These are phyloP conservation scores for Nicotiana tomentosiformis DNA, from an alignment of 257 asterid species.

Conservation along the genomic window DNA sequence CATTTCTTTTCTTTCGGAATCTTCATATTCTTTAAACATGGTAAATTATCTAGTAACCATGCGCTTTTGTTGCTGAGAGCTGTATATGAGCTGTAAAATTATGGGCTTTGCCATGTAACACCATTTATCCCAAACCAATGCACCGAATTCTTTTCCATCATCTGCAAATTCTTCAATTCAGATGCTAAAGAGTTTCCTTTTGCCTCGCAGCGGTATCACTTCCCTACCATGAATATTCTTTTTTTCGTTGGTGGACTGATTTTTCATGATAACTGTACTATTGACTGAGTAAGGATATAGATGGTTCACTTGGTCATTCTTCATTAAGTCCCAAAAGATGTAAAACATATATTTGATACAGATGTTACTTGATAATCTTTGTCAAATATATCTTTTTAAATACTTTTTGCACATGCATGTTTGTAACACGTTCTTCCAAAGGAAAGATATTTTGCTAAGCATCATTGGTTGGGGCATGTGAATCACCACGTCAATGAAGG, in stretches of 20 bases:
- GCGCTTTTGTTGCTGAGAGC: background rate
- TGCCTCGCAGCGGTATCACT: background rate
- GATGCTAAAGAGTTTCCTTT: background rate
- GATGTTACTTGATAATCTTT: background rate
- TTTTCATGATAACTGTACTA: background rate
- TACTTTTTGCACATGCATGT: slow-evolving; percentile 1
- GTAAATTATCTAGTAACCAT: background rate
- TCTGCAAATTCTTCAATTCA: background rate
- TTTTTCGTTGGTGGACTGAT: background rate
- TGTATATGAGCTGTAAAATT: background rate
- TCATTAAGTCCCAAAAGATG: background rate
- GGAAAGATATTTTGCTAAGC: background rate
- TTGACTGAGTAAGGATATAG: background rate
- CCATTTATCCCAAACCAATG: background rate
- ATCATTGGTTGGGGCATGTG: background rate
- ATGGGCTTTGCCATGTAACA: background rate
- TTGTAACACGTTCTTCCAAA: background rate
- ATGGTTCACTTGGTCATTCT: background rate
- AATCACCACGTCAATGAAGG: background rate
- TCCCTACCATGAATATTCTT: background rate
- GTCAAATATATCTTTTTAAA: background rate
- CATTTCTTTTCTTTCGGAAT: background rate
- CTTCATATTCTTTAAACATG: background rate
- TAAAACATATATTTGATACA: background rate
- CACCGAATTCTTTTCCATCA: background rate